phyloP scores from a whole-genome alignment of 177 flowering plant genomes.

The Tripterygium wilfordii region DNA sequence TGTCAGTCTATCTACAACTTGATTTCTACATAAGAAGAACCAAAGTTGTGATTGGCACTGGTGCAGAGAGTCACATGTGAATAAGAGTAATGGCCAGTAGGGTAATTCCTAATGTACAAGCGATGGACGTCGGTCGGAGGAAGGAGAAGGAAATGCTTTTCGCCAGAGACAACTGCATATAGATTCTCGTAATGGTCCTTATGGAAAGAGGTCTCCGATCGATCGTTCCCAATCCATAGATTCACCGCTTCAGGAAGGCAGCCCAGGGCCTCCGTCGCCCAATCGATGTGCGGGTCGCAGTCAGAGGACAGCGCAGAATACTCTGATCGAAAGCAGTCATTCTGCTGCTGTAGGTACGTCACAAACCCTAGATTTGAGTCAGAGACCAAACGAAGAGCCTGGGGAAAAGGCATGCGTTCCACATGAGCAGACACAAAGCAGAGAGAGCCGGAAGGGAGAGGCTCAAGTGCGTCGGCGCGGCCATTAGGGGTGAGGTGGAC shows the following conservation, averaged over 20 bases:
- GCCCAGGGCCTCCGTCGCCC: constrained; percentile 86
- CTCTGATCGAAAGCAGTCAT: constrained; percentile 77
- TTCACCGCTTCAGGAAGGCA: constrained; percentile 87
- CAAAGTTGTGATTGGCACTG: no score
- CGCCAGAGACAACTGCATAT: constrained; percentile 78
- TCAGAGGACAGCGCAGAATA: constrained; percentile 48
- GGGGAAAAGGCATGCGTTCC: constrained; percentile 38
- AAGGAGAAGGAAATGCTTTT: constrained; percentile 83
- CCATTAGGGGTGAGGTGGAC: constrained; percentile 85
- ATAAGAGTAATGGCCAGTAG: constrained; percentile 65
- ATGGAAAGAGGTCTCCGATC: constrained; percentile 81
- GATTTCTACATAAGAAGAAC: no score
- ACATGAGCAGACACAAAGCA: constrained; percentile 82
- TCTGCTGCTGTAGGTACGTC: constrained; percentile 87
- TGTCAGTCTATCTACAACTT: not conserved
- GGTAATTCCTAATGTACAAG: constrained; percentile 65
- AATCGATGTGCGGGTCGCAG: constrained; percentile 57
- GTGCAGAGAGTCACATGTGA: no score
- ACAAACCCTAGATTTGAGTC: constrained; percentile 18
- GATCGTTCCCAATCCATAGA: constrained; percentile 78
- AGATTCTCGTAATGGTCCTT: constrained; percentile 97
- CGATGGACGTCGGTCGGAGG: constrained; percentile 95
- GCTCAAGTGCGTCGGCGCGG: constrained; percentile 63
- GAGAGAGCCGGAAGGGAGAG: constrained; percentile 25
- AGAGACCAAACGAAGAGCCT: constrained; percentile 41